Evolutionary conservation across 2,329 filamentous ascomycete genomes (phyloP).

Genomic region (Coniochaeta prunicola): DNA sequence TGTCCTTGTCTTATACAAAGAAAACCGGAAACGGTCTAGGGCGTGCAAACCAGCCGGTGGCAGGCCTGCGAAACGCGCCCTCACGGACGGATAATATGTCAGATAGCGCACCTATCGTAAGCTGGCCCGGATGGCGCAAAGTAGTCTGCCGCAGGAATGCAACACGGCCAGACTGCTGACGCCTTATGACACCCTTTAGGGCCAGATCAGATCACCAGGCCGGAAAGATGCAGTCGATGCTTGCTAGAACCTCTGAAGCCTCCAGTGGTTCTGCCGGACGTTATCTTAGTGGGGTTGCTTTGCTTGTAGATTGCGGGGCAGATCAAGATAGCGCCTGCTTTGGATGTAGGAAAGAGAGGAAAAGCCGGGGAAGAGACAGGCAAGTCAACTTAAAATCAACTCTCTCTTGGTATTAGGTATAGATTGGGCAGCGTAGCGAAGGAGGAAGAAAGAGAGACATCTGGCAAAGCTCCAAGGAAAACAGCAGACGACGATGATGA

Average conservation of each 20-base stretch:
- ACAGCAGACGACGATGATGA: not conserved
- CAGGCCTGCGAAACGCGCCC: not conserved
- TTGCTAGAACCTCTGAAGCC: not conserved
- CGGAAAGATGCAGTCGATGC: not conserved
- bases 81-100: not conserved
- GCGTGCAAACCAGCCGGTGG: not conserved
- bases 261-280: not conserved
- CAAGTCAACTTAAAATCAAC: not conserved
- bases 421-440: not conserved
- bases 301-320: not conserved
- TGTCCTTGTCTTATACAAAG: not conserved
- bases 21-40: not conserved
- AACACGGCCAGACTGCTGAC: not conserved
- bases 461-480: not conserved
- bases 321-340: not conserved
- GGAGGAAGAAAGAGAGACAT: not conserved
- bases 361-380: not conserved
- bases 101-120: conserved; percentile 2
- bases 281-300: not conserved
- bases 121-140: not conserved
- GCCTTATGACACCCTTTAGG: not conserved
- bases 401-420: not conserved
- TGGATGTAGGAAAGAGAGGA: not conserved
- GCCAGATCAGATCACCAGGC: not conserved
- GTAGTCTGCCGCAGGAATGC: not conserved